These are phyloP conservation scores for Oryza coarctata DNA, from an alignment of 176 grass and related monocot species.

Conservation along the genomic window DNA sequence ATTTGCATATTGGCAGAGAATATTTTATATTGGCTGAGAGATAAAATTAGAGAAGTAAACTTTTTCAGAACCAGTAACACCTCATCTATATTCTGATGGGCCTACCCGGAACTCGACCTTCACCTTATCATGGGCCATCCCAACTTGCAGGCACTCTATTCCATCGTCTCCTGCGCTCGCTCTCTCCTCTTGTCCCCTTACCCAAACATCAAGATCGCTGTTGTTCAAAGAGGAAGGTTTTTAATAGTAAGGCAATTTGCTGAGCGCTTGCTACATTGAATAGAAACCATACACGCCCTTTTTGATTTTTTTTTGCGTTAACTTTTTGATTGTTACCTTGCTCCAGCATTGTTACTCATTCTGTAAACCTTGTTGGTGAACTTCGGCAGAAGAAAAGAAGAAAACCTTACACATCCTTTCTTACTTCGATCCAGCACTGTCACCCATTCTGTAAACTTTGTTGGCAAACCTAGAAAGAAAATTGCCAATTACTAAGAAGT, in stretches of 20 bases:
- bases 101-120: no score
- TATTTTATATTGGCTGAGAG: no score
- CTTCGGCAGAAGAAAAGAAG: not conserved
- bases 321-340: constrained; percentile 8
- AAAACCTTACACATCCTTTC: constrained; percentile 19
- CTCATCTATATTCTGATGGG: no score
- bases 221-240: constrained; percentile 87
- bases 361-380: constrained; percentile 28
- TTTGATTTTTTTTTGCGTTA: not conserved
- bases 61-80: no score
- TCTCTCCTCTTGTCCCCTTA: no score
- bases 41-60: no score
- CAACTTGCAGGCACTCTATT: no score
- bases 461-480: not conserved
- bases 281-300: constrained; percentile 26
- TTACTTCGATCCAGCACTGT: constrained; percentile 9
- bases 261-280: constrained; percentile 12
- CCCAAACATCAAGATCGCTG: no score
- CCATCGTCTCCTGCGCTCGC: no score
- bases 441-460: constrained; percentile 16
- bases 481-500: not conserved
- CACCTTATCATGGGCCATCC: not conserved
- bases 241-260: constrained; percentile 78
- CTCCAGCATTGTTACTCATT: constrained; percentile 12
- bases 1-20: no score